These are phyloP conservation scores for Tulasnella sp. DNA, from an alignment of 768 basidiomycete species.

Conservation along the genomic window DNA sequence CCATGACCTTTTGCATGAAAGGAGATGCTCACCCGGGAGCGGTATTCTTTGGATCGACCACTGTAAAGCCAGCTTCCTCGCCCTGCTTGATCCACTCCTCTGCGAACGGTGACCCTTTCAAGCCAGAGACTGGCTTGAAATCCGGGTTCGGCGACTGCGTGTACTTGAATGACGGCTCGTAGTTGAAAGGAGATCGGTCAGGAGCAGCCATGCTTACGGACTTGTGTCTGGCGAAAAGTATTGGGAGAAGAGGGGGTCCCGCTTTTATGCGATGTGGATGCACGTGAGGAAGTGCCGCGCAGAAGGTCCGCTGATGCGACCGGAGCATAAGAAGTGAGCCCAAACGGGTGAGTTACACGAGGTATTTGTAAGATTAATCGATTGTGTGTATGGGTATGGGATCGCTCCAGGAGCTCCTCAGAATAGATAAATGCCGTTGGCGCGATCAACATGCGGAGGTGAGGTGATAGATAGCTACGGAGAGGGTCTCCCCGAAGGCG, in stretches of 20 bases:
- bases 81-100: slow-evolving; percentile 23
- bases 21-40: slow-evolving; percentile 13
- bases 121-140: slow-evolving; percentile 22
- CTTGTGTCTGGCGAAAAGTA: neutral
- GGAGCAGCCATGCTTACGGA: neutral
- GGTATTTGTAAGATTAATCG: neutral
- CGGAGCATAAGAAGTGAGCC: neutral
- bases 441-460: neutral
- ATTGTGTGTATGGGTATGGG: neutral
- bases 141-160: slow-evolving; percentile 17
- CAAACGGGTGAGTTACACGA: neutral
- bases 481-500: neutral
- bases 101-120: slow-evolving; percentile 7
- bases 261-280: neutral
- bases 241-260: neutral
- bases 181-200: slow-evolving; percentile 21
- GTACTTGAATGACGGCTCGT: slow-evolving; percentile 14
- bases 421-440: neutral
- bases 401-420: neutral
- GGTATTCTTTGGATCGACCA: slow-evolving; percentile 16
- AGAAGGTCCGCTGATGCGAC: neutral
- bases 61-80: slow-evolving; percentile 19
- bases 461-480: neutral
- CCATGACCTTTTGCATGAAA: neutral
- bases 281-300: neutral